Base-by-base conservation (phyloP, 352 stramenopile genomes). In the Elongisporangium senticosum region DNA sequence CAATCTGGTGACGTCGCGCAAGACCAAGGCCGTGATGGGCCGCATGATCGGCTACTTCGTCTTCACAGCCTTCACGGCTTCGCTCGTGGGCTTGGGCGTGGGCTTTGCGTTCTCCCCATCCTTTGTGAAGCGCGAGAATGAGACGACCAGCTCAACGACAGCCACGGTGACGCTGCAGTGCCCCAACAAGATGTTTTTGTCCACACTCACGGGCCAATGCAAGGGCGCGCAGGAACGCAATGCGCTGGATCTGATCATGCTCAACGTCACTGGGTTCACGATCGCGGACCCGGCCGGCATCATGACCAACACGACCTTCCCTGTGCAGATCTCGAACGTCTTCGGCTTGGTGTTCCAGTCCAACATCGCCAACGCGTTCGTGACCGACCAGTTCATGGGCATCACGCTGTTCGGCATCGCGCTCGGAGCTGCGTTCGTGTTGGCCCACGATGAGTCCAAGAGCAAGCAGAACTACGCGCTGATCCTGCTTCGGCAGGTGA, bases 351-450 rank as follows among this genome's bases (percentile, higher is more conserved):
- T 79, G 21, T 85, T 89, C 56, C 69, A 75, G 24, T 61, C 86
- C 39, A 89, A 89, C 63, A 77, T 86, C 53, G 77, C 77, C 1
- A 61, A 68, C 7, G 73, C 77, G 23, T 87, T 89, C 49, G 63
- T 75, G 17, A 68, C 47, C 2, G 61, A 68, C 39, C 61, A 80
- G 51, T 81, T 83, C 33, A 49, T 86, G 20, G 71, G 75, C 7
- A 50, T 86, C 23, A 75, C 72, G 20, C 62, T 83, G 22, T 89
- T 87, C 62, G 80, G 70, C 49, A 83, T 81, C 58, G 68, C 85
- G 24, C 68, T 89, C 13, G 79, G 73, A 17, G 67, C 68, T 1
- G 67, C 71, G 11, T 65, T 86, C 49, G 72, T 85, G 48, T 56
- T 71, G 7, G 68, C 74, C 21, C 81, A 85, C 51, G 79, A 87